Evolutionary conservation across 768 basidiomycete species (phyloP).

Genomic region (Cystobasidium ongulense): DNA sequence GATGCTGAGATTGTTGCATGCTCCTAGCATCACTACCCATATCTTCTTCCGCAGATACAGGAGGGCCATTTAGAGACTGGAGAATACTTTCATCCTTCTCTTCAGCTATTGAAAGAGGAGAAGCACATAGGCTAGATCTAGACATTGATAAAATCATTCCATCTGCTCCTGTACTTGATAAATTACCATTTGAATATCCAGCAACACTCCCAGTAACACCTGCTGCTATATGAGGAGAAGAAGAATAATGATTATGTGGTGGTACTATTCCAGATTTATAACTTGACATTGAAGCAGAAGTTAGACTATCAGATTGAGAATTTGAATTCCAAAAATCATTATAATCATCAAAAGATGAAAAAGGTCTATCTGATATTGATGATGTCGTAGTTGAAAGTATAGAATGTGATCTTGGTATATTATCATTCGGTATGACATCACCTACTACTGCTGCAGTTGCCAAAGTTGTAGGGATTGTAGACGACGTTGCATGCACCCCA

Average conservation of each 20-base stretch:
- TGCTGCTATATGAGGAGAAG: neutral
- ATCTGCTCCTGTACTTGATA: neutral
- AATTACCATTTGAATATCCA: neutral
- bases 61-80: neutral
- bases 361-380: neutral
- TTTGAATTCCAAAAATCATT: neutral
- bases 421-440: neutral
- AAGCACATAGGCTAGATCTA: neutral
- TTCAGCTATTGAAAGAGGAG: neutral
- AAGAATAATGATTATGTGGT: constrained; percentile 3
- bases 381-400: neutral
- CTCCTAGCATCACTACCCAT: neutral
- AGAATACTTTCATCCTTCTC: neutral
- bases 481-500: too few relatives aligned
- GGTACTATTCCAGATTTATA: neutral
- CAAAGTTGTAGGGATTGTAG: too few relatives aligned
- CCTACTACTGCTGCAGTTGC: neutral
- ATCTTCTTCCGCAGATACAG: neutral
- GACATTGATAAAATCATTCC: constrained; percentile 4
- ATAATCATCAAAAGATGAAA: neutral
- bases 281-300: neutral
- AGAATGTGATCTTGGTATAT: neutral
- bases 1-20: neutral
- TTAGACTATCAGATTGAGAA: constrained; percentile 10
- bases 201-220: neutral